Evolutionary conservation across 192 early-diverging fungal genomes (phyloP), one percentile per base, ranked within the genome.

Genomic region (Geranomyces michiganensis): DNA sequence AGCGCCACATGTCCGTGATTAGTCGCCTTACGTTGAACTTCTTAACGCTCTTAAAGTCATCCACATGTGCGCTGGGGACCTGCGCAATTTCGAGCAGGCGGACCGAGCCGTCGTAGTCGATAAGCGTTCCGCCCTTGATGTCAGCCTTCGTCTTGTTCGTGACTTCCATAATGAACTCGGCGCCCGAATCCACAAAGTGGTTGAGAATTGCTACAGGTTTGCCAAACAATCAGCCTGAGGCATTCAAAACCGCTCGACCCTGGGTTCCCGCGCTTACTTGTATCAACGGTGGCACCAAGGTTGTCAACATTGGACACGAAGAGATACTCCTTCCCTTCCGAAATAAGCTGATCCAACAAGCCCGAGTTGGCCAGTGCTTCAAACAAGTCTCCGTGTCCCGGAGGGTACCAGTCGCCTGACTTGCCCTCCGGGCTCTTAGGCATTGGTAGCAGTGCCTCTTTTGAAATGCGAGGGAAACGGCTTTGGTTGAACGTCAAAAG

Each of bases 261-360:
- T n/a, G n/a, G n/a, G 19, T 6, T n/a, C 17, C 17, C 19, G 3
- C 51, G 27, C 76, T 71, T 49, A 80, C 79, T 83, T 48, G 91
- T 83, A 74, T 99, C 96, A 29, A 98, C 97, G 12, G 95, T 97
- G 27, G 95, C 97, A 31, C 97, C 97, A 55, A 99, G 82, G 78
- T 99, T 99, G 78, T 99, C 97, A 9, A 99, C 94, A 83, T 99
- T 99, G 26, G 95, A 96, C 55, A 99, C 91, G 86, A 99, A 99
- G 44, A 99, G 81, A 78, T 95, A 99, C 77, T 99, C 96, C 78
- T 99, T 99, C 71, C 96, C 96, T 65, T 97, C 87, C n/a, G 81
- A 85, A 66, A 99, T 78, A 33, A 99, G 84, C 76, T 93, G 81
- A 77, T 99, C 96, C 67, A 99, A 76, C n/a, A 94, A 82, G 15